Percentiles rank a stretch among this genome's conserved stretches.
These are phyloP conservation scores for Cerioporus squamosus DNA, from an alignment of 1,284 basidiomycete species.

Conservation along the genomic window DNA sequence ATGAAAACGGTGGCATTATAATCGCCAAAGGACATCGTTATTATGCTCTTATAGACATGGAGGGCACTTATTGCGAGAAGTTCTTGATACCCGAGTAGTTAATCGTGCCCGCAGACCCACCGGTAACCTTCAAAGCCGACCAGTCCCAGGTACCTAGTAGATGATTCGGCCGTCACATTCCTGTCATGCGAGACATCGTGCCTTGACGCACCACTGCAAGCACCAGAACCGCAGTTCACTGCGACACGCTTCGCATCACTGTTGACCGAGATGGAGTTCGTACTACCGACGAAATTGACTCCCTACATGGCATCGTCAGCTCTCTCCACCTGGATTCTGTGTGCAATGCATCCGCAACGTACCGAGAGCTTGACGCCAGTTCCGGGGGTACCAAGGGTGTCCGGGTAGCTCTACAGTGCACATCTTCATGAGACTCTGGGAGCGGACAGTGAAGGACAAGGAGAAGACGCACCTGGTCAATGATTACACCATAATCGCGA, in stretches of 20 bases:
- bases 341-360: background rate
- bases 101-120: constrained; percentile 44
- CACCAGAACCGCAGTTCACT: constrained; percentile 37
- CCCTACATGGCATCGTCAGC: constrained; percentile 20
- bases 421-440: background rate
- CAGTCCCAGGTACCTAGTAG: constrained; percentile 52
- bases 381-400: constrained; percentile 41
- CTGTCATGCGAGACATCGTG: background rate
- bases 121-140: constrained; percentile 47
- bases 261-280: constrained; percentile 32
- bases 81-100: constrained; percentile 42
- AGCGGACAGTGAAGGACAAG: background rate
- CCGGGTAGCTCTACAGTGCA: constrained; percentile 38
- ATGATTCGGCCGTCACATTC: background rate
- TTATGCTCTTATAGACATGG: no score
- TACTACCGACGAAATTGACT: constrained; percentile 35
- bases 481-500: constrained; percentile 41
- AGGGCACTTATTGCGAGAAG: constrained; percentile 37
- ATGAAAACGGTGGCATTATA: no score
- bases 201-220: constrained; percentile 28
- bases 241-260: constrained; percentile 34
- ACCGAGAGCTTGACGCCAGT: constrained; percentile 38
- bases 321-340: no score
- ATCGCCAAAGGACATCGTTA: no score
- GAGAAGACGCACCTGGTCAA: constrained; percentile 37